A percentile compares a stretch with the other conserved stretches of the same genome.
Conservation (phyloP, 1,284 basidiomycete genomes). For the Ceratobasidium theobromae region DNA sequence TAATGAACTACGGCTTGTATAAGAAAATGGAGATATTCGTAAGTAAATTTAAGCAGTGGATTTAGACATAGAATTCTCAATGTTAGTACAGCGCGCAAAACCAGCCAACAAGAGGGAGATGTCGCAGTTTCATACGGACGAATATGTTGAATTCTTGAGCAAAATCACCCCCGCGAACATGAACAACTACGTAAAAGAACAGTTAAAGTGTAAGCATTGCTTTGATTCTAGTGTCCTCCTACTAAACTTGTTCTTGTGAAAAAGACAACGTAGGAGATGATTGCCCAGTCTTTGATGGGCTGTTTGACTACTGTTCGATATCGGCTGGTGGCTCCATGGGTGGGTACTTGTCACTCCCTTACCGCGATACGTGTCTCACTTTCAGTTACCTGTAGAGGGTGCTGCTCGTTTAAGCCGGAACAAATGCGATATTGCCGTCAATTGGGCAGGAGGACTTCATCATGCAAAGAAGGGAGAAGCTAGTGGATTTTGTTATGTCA, state of each 20-base stretch:
- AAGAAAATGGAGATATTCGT: conserved; percentile 98
- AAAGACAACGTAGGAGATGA: conserved; percentile 90
- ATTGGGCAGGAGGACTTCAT: conserved; percentile 98
- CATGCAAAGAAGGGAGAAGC: conserved; percentile 99
- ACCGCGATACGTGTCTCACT: neutral
- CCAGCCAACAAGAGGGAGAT: conserved; percentile 98
- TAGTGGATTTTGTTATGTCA: conserved; percentile 98
- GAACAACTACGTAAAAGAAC: conserved; percentile 87
- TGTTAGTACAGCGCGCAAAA: conserved; percentile 80
- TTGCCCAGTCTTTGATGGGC: conserved; percentile 96
- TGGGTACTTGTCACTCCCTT: conserved; percentile 45
- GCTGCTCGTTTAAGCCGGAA: conserved; percentile 92
- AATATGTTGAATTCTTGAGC: conserved; percentile 88
- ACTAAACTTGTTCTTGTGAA: conserved; percentile 4
- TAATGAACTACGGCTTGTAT: conserved; percentile 99
- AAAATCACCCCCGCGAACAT: conserved; percentile 85
- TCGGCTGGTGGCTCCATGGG: conserved; percentile 99
- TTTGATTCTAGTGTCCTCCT: neutral
- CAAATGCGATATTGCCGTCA: conserved; percentile 98
- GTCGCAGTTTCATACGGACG: conserved; percentile 94
- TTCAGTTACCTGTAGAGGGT: conserved; percentile 67
- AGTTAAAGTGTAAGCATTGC: conserved; percentile 81
- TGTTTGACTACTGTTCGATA: conserved; percentile 98
- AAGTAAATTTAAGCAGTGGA: conserved; percentile 45
- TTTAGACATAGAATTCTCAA: conserved; percentile 1